Percentiles rank a stretch among this genome's conserved stretches.
Conservation (phyloP, 1,284 basidiomycete species). For the Rhodofomes roseus region DNA sequence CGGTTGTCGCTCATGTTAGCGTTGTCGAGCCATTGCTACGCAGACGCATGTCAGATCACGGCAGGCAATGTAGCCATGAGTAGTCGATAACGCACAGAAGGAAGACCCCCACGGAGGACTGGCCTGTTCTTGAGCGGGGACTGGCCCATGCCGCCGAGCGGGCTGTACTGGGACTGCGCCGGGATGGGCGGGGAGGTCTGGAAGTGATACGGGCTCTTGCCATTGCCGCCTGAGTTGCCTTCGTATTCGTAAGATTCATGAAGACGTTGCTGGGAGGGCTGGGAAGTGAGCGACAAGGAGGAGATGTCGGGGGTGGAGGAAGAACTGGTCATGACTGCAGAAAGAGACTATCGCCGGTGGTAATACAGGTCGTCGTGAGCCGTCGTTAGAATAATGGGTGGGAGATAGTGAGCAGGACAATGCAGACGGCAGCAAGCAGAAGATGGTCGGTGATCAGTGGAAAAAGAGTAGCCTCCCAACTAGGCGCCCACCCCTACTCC, state of each 20-base stretch:
- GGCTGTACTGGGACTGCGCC: slow-evolving; percentile 61
- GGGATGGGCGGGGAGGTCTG: slow-evolving; percentile 63
- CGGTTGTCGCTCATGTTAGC: slow-evolving; percentile 56
- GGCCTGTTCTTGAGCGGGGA: slow-evolving; percentile 75
- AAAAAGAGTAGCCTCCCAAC: slow-evolving; percentile 19
- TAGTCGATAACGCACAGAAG: slow-evolving; percentile 49
- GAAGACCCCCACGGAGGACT: slow-evolving; percentile 54
- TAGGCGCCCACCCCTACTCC: slow-evolving; percentile 8
- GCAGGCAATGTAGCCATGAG: neutral
- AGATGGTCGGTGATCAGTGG: slow-evolving; percentile 20
- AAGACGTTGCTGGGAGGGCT: slow-evolving; percentile 66
- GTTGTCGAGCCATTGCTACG: slow-evolving; percentile 79
- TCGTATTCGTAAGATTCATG: slow-evolving; percentile 84
- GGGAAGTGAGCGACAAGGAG: slow-evolving; percentile 63
- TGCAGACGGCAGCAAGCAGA: slow-evolving; percentile 17
- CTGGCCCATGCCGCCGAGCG: slow-evolving; percentile 49
- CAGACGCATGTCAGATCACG: slow-evolving; percentile 5
- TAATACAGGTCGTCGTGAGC: slow-evolving; percentile 15
- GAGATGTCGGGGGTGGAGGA: slow-evolving; percentile 70
- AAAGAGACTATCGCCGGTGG: slow-evolving; percentile 22
- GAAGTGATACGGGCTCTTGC: slow-evolving; percentile 65
- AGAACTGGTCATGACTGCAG: slow-evolving; percentile 63
- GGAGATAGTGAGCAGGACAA: slow-evolving; percentile 23
- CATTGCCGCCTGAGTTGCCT: slow-evolving; percentile 43
- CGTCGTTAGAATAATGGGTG: slow-evolving; percentile 19